Evolutionary conservation across 2,329 filamentous ascomycete species (phyloP), one percentile per base, ranked within the genome.

Genomic region (Cryphonectria parasitica): DNA sequence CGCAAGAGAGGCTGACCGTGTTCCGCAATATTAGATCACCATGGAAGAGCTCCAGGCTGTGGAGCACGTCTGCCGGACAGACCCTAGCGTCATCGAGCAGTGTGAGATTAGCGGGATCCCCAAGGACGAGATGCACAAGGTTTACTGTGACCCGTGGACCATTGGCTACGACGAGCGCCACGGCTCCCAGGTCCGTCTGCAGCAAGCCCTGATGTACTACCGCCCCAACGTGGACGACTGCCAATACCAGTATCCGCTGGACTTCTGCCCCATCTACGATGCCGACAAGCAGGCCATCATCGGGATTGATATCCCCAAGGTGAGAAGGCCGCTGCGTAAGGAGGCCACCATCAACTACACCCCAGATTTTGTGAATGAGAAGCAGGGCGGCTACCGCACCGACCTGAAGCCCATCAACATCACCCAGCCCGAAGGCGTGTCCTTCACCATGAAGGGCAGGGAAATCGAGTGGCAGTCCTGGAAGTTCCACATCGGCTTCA

Each of bases 141-240:
- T 98, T 64, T 97, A 97, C 83, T 97, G 94, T 80, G 95, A 98
- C 79, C 94, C 93, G 15, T 98, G 95, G 95, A 97, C 95, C 0
- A 97, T 98, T 80, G 95, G 95, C 64, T 97, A 94, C 78, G 95
- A 98, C 76, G 93, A 97, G 82, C 91, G 95, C 61, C 96, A 94
- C 76, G 95, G 94, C 73, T 95, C 83, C 78, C 85, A 85, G 60
- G 85, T 93, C 60, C 90, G 95, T 68, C 88, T 97, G 4, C 95
- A 98, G 82, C 95, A 98, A 82, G 95, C 94, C 1, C 84, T 98
- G 68, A 97, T 97, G 94, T 98, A 98, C 85, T 98, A 97, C 81
- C 90, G 95, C 22, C 94, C 94, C 3, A 86, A 95, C 75, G 77
- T 91, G 25, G 94, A 97, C 77, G 92, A 95, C 82, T 93, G 89